Evolutionary conservation across 2,329 filamentous ascomycete species (phyloP), one percentile per base, ranked within the genome.

Genomic region (Penicillium sp.): DNA sequence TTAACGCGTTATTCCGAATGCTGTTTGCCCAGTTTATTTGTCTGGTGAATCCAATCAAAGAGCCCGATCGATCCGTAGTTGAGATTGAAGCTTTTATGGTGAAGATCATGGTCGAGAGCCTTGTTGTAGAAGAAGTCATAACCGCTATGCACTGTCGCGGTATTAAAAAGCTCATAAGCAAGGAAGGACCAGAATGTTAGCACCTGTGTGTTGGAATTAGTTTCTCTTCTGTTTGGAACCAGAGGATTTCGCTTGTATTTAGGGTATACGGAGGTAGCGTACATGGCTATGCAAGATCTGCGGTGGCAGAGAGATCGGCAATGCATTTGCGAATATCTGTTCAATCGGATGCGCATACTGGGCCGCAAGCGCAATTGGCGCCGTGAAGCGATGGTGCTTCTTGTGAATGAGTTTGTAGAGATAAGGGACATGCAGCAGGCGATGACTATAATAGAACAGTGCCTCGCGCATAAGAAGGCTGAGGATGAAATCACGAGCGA

Each of bases 321-420:
- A 64, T 6, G 76, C 73, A 58, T 84, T 84, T 14, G 82, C 80
- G 10, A 83, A 52, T 3, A 85, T 55, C 60, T 84, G 81, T 67
- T 85, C 83, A n/a, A 81, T 54, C 0, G 82, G 82, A 59, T 84
- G 82, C 0, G 81, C 81, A 59, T 83, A 85, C 59, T 85, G 80
- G 2, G 82, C 80, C 0, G 82, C 75, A 5, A 85, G 72, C 0
- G 81, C 78, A 2, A 86, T 77, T 0, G 82, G 83, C 1, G 82
- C 81, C 0, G 77, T 81, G 70, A 84, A 85, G 21, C 71, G 71
- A 69, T 85, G 83, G 61, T 86, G 83, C 19, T 71, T 71, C 59
- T 84, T 84, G 71, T 85, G 83, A 54, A 85, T 77, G 28, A 68
- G 68, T 10, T 67, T 67, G 70, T 85, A 85, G 5, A 83, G 65